Evolutionary conservation across 2,329 filamentous ascomycete species (phyloP), one percentile per base, ranked within the genome.

Genomic region (Thelonectria olida): DNA sequence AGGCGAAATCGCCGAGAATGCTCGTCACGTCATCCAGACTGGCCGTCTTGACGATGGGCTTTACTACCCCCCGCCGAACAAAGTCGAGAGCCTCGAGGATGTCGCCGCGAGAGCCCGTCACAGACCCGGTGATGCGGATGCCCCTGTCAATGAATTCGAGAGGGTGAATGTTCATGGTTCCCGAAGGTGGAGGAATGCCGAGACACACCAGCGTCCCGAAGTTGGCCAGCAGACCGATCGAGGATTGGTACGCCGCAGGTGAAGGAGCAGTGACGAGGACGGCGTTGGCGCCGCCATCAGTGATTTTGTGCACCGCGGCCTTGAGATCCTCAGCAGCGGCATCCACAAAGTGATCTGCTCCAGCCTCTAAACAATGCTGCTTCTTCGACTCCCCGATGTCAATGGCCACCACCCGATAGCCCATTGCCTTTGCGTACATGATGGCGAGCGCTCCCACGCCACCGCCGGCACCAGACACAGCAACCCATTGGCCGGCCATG

Each of bases 141-240:
- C 78, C 78, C 3, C 66, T 68, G 7, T 73, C 72, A 12, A 81
- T 76, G 1, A 80, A 65, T 8, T 63, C 68, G 1, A 76, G 39
- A 2, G 79, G 79, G 48, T 79, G 77, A 5, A 80, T 61, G 4
- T 36, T 60, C 13, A 75, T 65, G 1, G 63, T 56, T 27, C 64
- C 55, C 34, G 25, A 63, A 0, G 70, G 71, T 0, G 76, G 72
- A 2, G 73, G 68, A 6, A 81, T 77, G 4, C 74, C 77, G 1
- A 81, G 75, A 17, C 78, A 78, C 45, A 81, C 76, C 13, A 80
- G 59, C 0, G 76, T 78, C 0, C 79, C 78, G 36, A 79, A 80
- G 3, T 54, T 60, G 1, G 57, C 63, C 0, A 71, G 15, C 0
- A 71, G 31, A 15, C 73, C 72, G 39, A 79, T 60, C 0, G 73